Evolutionary conservation across 345 rosid species (phyloP).

Genomic region (Abelmoschus esculentus): DNA sequence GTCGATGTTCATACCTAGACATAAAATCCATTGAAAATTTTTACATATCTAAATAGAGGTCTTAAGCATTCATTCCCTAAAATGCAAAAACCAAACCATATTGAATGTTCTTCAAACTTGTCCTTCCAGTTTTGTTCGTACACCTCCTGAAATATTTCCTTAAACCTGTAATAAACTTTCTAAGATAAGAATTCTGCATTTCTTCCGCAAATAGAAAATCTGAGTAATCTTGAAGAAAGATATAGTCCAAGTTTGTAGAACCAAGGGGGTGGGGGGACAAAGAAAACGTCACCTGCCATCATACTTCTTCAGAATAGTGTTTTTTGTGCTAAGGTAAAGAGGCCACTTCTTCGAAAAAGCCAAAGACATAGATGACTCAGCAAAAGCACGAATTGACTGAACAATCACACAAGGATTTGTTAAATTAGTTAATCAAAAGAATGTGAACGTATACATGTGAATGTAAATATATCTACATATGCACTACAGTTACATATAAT

Average conservation of each 20-base stretch:
- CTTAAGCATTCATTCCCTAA: background rate
- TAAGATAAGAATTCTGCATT: constrained; percentile 14
- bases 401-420: constrained; percentile 12
- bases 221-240: background rate
- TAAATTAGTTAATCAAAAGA: constrained; percentile 12
- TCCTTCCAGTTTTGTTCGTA: constrained; percentile 89
- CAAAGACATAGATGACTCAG: constrained; percentile 86
- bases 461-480: background rate
- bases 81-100: constrained; percentile 48
- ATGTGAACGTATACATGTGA: background rate
- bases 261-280: background rate
- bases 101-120: constrained; percentile 82
- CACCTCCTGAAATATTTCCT: constrained; percentile 92
- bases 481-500: background rate
- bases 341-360: constrained; percentile 92
- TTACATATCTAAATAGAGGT: constrained; percentile 1
- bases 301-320: constrained; percentile 93
- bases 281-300: constrained; percentile 77
- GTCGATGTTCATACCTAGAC: constrained; percentile 89
- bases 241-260: background rate
- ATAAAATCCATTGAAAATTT: constrained; percentile 3
- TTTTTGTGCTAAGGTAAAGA: constrained; percentile 90
- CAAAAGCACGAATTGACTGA: constrained; percentile 88
- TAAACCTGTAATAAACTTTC: constrained; percentile 50
- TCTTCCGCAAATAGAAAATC: background rate